phyloP scores from a whole-genome alignment of 169 alveolate genomes.

The Cryptosporidium ryanae region DNA sequence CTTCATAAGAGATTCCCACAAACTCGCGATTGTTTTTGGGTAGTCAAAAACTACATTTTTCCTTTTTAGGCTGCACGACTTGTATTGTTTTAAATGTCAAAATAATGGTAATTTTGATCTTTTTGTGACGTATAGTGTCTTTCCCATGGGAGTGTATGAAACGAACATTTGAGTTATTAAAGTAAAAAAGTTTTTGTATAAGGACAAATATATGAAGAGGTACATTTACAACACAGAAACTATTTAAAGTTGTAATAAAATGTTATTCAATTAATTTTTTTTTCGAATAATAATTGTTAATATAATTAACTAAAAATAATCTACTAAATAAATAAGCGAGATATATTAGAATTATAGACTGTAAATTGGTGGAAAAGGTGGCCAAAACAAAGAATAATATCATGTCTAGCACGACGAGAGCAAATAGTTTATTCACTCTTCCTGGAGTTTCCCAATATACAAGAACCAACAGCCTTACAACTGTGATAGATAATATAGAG shows the following conservation, averaged over 20 bases:
- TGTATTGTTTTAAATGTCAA: too few relatives aligned
- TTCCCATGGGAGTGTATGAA: neutral
- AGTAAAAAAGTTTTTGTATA: neutral
- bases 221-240: too few relatives aligned
- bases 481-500: conserved; percentile 30
- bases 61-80: too few relatives aligned
- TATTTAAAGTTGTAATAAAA: too few relatives aligned
- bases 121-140: conserved; percentile 67
- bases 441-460: conserved; percentile 55
- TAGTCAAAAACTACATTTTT: too few relatives aligned
- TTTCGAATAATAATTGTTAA: neutral
- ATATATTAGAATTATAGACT: neutral
- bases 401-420: conserved; percentile 20
- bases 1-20: too few relatives aligned
- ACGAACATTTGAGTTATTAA: conserved; percentile 20
- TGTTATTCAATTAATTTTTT: neutral
- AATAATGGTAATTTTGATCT: conserved; percentile 29
- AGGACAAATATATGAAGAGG: neutral
- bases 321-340: neutral
- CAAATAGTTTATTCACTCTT: conserved; percentile 45
- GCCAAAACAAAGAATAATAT: too few relatives aligned
- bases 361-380: too few relatives aligned
- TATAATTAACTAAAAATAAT: neutral
- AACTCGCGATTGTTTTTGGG: too few relatives aligned
- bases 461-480: conserved; percentile 23